These are phyloP conservation scores for Hippophae gyantsensis DNA, from an alignment of 306 rosid species.

Conservation along the genomic window DNA sequence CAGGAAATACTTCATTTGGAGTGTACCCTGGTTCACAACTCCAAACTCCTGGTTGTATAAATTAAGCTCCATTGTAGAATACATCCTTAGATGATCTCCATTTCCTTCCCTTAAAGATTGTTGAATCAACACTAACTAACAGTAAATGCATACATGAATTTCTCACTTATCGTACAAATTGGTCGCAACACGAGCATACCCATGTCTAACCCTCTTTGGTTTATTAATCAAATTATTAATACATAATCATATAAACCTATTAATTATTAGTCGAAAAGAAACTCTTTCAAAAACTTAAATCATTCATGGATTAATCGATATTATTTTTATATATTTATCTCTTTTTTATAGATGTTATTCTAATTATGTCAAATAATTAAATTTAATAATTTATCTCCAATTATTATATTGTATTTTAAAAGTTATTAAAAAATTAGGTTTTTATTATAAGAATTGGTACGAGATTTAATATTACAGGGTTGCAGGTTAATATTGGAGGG, in stretches of 20 bases:
- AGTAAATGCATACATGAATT: constrained; percentile 80
- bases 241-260: no score
- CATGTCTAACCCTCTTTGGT: constrained; percentile 63
- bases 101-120: constrained; percentile 74
- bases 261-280: no score
- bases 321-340: no score
- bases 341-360: background rate
- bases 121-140: constrained; percentile 82
- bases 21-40: constrained; percentile 59
- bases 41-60: constrained; percentile 84
- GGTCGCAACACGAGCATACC: constrained; percentile 78
- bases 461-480: no score
- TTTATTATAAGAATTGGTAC: no score
- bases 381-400: no score
- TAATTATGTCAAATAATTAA: no score
- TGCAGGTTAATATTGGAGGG: no score
- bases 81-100: constrained; percentile 77
- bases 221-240: background rate
- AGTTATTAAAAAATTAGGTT: no score
- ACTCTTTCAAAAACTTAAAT: no score
- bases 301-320: no score
- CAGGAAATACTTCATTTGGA: constrained; percentile 40
- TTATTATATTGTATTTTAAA: no score
- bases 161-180: constrained; percentile 62
- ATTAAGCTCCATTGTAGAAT: constrained; percentile 72